phyloP scores from a whole-genome alignment of 2,329 filamentous ascomycete species.

The Calonectria crousiana region DNA sequence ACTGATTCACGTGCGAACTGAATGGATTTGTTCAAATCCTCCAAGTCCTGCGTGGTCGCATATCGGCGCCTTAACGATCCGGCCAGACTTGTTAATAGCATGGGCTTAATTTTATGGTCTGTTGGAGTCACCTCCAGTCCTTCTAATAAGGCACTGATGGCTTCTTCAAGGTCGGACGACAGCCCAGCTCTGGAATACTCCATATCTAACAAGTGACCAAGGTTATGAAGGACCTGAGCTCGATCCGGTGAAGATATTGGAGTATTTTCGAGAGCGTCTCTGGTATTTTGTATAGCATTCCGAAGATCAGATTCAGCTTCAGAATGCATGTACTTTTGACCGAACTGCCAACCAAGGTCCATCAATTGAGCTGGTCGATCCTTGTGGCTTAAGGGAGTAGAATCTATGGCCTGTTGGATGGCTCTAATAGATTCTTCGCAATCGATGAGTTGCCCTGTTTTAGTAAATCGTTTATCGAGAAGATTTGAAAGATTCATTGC shows the following conservation, averaged over 20 bases:
- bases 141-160: background rate
- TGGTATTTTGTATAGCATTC: background rate
- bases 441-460: background rate
- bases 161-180: background rate
- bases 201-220: background rate
- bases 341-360: background rate
- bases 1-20: background rate
- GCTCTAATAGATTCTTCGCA: background rate
- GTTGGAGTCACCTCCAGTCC: background rate
- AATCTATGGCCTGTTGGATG: background rate
- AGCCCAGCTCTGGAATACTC: background rate
- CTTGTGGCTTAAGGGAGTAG: background rate
- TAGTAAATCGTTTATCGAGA: background rate
- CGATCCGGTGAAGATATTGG: background rate
- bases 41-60: background rate
- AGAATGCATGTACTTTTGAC: background rate
- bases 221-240: background rate
- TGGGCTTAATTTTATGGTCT: background rate
- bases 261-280: background rate
- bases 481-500: background rate
- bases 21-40: background rate
- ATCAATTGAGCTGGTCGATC: background rate
- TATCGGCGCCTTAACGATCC: background rate
- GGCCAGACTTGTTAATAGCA: background rate
- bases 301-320: background rate